Evolutionary conservation across 192 early-diverging fungal genomes (phyloP), one percentile per base, ranked within the genome.

Genomic region (Coemansia sp.): DNA sequence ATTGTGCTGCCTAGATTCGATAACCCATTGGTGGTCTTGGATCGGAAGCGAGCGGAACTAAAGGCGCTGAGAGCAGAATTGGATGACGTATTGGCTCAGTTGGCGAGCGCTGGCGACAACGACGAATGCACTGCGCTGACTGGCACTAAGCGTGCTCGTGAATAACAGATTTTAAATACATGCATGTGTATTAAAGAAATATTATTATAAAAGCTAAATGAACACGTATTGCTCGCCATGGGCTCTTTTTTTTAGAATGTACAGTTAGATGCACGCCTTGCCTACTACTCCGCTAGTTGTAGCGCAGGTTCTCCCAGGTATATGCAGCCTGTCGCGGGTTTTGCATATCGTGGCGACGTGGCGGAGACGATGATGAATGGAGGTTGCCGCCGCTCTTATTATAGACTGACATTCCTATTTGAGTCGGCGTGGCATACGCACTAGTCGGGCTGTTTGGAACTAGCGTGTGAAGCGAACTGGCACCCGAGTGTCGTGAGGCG

Each of bases 1-100:
- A 93, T 96, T 65, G 89, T 87, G 33, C 68, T 96, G 26, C 92
- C 92, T 9, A 84, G 85, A 47, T 82, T 79, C 10, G 91, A 93
- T 46, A 92, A 89, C 69, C 90, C 91, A 46, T 64, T 69, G 64
- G 16, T 80, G 78, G 78, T 91, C 30, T 72, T 92, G 62, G 86
- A 92, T 43, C 73, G 75, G 46, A 91, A 91, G 74, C 71, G 80
- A 19, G 78, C 80, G 72, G 90, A 91, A 70, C 75, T 91, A 21
- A 82, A 80, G 40, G 78, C 69, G 6, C 68, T 91, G n/a, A 78
- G 78, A 64, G 46, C 76, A 21, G 88, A 92, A 72, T 69, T 94
- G 19, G 77, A 87, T 63, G 74, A 81, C 23, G 87, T 93, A 30
- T 80, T 86, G 30, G 79, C 75, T 1, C 75, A 87, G 70, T 89